Base-by-base conservation (phyloP, 495 filamentous ascomycete species). In the Aspergillus ostianus region DNA sequence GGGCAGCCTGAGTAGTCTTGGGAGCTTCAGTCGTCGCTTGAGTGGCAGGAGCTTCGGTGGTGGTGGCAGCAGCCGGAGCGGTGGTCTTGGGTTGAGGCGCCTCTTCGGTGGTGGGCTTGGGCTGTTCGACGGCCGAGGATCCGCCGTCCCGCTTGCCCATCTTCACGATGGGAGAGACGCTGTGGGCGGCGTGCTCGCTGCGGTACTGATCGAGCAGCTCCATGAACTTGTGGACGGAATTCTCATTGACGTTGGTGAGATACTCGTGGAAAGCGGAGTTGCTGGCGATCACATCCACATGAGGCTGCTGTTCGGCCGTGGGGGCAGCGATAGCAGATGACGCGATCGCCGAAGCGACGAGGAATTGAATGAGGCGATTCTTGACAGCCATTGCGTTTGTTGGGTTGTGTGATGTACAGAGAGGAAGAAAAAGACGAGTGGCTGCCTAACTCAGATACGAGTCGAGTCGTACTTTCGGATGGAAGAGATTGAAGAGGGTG, bases 161-260 rank as follows among this genome's bases (percentile, higher is more conserved):
- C 67, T 82, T 73, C 30, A 77, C 71, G 52, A 79, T 80, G 26
- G 65, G 67, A 46, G 70, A 70, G 65, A 82, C 78, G 68, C 73
- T 74, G 19, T 60, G 67, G 61, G 77, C 83, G 64, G 82, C 73
- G 62, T 49, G 47, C 47, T 81, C 82, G 66, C 84, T 70, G 57
- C 78, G 72, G 66, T 80, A 84, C 64, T 77, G 80, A 46, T 68
- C 69, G 56, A 78, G 74, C 52, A 79, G 69, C 54, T 84, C 81
- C 51, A 84, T 70, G 49, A 75, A 78, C 55, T 75, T 73, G 67
- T 84, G 82, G 32, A 83, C 64, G 47, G 73, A 68, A 49, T 68
- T 64, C 44, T 72, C 73, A 8, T 64, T 51, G 36, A 60, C 23
- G 55, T 56, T 51, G 15, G 58, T 27, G 44, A 57, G 51, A 47